A percentile compares a stretch with the other conserved stretches of the same genome.
These are phyloP conservation scores for Colletotrichum australisinense DNA, from an alignment of 2,329 filamentous ascomycete genomes.

Conservation along the genomic window DNA sequence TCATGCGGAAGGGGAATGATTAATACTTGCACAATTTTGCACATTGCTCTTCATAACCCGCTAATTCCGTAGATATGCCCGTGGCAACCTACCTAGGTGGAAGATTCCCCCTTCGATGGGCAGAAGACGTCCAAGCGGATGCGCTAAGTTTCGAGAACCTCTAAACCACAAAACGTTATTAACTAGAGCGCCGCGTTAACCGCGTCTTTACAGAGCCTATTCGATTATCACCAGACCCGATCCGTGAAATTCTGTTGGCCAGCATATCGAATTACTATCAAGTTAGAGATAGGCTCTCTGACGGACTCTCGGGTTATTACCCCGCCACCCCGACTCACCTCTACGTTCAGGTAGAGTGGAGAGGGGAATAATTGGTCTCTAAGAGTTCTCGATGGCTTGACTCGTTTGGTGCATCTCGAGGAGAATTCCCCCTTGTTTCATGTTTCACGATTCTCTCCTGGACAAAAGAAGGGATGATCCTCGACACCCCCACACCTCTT, in stretches of 20 bases:
- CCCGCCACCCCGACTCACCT: neutral
- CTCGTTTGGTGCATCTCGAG: neutral
- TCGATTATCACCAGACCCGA: neutral
- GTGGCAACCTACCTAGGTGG: neutral
- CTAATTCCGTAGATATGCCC: too few species aligned
- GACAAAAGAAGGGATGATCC: neutral
- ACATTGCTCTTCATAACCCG: neutral
- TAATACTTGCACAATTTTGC: neutral
- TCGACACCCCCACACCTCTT: neutral
- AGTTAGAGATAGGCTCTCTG: neutral
- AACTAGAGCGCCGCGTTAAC: neutral
- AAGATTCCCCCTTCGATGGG: neutral
- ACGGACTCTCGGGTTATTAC: neutral
- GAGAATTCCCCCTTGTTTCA: slow-evolving; percentile 1
- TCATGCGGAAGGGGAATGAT: neutral
- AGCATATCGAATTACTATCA: neutral
- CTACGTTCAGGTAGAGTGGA: neutral
- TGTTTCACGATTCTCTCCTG: neutral
- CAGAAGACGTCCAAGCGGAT: neutral
- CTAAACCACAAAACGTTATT: neutral
- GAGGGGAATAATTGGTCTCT: too few species aligned
- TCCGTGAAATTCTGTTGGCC: neutral
- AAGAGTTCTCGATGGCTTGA: neutral
- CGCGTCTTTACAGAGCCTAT: neutral
- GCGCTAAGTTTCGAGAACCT: neutral